These are phyloP conservation scores for Rosa hybrid DNA, from an alignment of 331 rosid genomes.

Conservation along the genomic window DNA sequence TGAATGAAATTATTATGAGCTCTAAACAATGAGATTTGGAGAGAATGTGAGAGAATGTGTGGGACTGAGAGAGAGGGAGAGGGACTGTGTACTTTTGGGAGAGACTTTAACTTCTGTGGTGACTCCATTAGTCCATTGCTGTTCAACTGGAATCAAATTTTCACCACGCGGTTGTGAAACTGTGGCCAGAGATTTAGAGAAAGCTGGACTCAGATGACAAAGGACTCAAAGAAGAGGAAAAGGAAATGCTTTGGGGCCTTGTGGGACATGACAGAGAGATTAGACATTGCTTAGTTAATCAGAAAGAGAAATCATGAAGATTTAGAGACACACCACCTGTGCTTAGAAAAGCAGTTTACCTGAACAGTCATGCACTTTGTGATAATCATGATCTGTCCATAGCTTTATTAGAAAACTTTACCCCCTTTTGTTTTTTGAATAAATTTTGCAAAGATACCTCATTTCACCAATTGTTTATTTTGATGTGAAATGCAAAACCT, in stretches of 20 bases:
- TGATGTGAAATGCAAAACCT: background rate
- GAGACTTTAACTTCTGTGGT: background rate
- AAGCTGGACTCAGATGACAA: background rate
- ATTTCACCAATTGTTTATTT: background rate
- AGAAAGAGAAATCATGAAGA: background rate
- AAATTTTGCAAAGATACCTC: background rate
- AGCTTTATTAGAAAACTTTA: background rate
- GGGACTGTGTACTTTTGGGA: background rate
- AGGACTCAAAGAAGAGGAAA: background rate
- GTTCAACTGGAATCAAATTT: background rate
- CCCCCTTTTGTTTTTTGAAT: background rate
- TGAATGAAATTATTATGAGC: background rate
- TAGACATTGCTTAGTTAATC: background rate
- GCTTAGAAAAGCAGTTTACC: background rate
- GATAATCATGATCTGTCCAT: background rate
- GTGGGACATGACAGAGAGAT: background rate
- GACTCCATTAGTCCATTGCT: background rate
- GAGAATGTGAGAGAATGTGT: slow-evolving; percentile 1
- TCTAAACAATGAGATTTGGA: background rate
- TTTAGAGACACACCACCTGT: background rate
- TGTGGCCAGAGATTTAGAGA: background rate
- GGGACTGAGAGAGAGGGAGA: background rate
- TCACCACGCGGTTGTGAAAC: slow-evolving; percentile 1
- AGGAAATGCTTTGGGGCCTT: background rate
- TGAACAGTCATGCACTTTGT: background rate